Conservation (phyloP, 2,329 filamentous ascomycete genomes). For the Nemania sp. region DNA sequence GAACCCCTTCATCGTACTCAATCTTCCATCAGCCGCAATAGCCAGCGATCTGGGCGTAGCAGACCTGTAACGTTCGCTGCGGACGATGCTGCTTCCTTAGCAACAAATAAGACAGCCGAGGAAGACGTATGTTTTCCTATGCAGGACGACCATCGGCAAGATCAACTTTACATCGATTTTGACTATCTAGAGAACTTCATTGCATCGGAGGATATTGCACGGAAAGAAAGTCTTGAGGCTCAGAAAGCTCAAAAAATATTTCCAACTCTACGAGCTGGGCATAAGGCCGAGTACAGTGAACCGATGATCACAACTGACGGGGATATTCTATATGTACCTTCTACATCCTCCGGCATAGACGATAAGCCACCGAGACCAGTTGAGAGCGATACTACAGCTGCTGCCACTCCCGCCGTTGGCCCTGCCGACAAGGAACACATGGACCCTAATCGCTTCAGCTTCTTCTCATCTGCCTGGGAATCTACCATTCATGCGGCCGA, state of each 20-base stretch:
- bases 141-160: constrained; percentile 73
- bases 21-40: constrained; percentile 75
- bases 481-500: constrained; percentile 92
- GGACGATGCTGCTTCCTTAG: constrained; percentile 71
- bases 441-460: constrained; percentile 88
- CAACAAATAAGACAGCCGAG: constrained; percentile 78
- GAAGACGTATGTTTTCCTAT: constrained; percentile 91
- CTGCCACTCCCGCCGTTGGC: constrained; percentile 16
- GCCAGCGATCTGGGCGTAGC: constrained; percentile 54
- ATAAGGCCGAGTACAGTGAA: constrained; percentile 44
- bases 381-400: constrained; percentile 42
- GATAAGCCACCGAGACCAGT: constrained; percentile 59
- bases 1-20: constrained; percentile 75
- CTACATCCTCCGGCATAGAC: constrained; percentile 57
- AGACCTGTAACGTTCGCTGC: constrained; percentile 68
- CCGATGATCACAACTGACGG: constrained; percentile 65
- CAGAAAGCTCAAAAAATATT: constrained; percentile 66
- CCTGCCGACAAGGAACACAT: constrained; percentile 56
- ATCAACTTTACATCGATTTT: constrained; percentile 88
- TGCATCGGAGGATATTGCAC: constrained; percentile 66
- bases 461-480: constrained; percentile 95
- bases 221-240: constrained; percentile 62
- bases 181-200: constrained; percentile 96
- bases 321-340: constrained; percentile 67
- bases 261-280: constrained; percentile 67